A percentile compares a stretch with the other conserved stretches of the same genome.
These are phyloP conservation scores for Sporothrix euskadiensis DNA, from an alignment of 2,329 filamentous ascomycete genomes.

Conservation along the genomic window DNA sequence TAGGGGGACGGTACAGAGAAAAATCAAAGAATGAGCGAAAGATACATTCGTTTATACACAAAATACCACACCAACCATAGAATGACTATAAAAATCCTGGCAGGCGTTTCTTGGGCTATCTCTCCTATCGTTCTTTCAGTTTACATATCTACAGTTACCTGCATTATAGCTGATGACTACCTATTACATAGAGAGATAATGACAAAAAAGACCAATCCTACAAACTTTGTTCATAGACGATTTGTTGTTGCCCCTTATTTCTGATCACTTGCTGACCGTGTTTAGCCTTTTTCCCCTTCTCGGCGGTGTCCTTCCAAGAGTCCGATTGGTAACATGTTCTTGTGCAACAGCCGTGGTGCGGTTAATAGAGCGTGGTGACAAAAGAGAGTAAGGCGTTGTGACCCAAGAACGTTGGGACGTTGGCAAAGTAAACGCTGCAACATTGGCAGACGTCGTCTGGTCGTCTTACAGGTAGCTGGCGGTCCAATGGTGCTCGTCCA, in stretches of 20 bases:
- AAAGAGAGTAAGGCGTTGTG: too few relatives aligned
- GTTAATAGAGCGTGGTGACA: neutral
- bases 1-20: neutral
- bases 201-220: neutral
- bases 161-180: neutral
- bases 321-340: neutral
- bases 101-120: slow-evolving; percentile 14
- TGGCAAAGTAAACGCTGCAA: neutral
- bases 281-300: neutral
- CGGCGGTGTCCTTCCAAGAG: neutral
- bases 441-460: neutral
- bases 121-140: neutral
- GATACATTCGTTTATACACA: neutral
- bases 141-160: neutral
- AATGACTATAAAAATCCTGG: slow-evolving; percentile 13
- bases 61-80: neutral
- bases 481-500: neutral
- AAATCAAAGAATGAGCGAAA: neutral
- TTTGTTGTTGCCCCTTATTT: neutral
- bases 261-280: neutral
- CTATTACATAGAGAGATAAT: neutral
- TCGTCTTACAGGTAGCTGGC: neutral
- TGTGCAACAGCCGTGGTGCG: neutral
- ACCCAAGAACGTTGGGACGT: neutral
- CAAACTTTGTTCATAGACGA: neutral